Evolutionary conservation across 768 basidiomycete genomes (phyloP), one percentile per base, ranked within the genome.

Genomic region (Leccinum disarticulatum): DNA sequence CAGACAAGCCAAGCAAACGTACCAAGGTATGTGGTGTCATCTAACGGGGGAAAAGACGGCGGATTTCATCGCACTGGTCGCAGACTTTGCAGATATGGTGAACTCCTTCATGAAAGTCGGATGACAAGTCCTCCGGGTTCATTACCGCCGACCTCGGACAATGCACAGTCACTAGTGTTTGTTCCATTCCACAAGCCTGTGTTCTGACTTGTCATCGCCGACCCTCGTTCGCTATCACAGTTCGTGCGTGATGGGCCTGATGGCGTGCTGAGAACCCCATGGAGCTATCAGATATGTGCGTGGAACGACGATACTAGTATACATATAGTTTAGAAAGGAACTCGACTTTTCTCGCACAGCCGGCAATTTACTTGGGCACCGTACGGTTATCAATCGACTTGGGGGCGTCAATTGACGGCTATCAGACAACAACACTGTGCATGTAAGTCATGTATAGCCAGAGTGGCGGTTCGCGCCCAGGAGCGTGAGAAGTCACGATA

Each of bases 31-130:
- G n/a, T 3, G 63, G 3, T 13, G 14, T 47, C 9, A 6, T 54
- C 27, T n/a, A 33, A 28, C 10, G n/a, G 6, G 38, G 27, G 28
- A 13, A 10, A 35, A 35, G 8, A n/a, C 41, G 41, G 41, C 11
- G 3, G 2, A 28, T 31, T 14, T 22, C 7, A 50, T 35, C 25
- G 47, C 8, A 14, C n/a, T 13, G n/a, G 25, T 48, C 19, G 22
- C 38, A 70, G 68, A 70, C 25, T 55, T 69, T 49, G 11, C 33
- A n/a, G 55, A n/a, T 1, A 66, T 69, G 62, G 43, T 60, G 43
- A 61, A 68, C 28, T 41, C 59, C 1, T 70, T 71, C 60, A 66
- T 66, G 68, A 60, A 57, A 17, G 43, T 51, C 11, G 70, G 31
- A 33, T 33, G 31, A 33, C 31, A 30, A 25, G 61, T 19, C 50